These are phyloP conservation scores for Penicillium coprophilum DNA, from an alignment of 495 filamentous ascomycete genomes.

Conservation along the genomic window DNA sequence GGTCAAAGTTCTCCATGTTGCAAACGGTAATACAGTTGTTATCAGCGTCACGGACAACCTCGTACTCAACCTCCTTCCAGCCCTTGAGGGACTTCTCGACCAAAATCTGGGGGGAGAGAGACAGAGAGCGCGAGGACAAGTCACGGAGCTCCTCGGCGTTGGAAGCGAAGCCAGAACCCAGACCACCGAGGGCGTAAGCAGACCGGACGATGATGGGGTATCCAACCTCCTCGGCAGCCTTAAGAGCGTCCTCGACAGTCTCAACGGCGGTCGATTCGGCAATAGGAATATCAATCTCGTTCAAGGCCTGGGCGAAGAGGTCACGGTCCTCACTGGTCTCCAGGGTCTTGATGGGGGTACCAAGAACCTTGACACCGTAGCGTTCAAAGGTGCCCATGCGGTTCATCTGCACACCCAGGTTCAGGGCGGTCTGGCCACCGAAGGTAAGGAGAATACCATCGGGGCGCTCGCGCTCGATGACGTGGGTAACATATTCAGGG, in stretches of 20 bases:
- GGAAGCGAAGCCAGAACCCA: conserved; percentile 95
- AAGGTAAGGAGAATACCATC: conserved; percentile 97
- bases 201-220: conserved; percentile 98
- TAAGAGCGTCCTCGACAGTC: conserved; percentile 86
- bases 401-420: conserved; percentile 96
- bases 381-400: conserved; percentile 93
- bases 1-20: conserved; percentile 99
- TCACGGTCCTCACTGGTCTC: conserved; percentile 96
- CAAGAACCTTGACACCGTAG: conserved; percentile 90
- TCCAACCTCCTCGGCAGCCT: conserved; percentile 79
- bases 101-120: conserved; percentile 93
- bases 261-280: conserved; percentile 90
- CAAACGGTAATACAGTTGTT: conserved; percentile 99
- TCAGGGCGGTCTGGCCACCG: conserved; percentile 93
- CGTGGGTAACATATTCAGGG: conserved; percentile 94
- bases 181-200: conserved; percentile 91
- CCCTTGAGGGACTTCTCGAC: conserved; percentile 99
- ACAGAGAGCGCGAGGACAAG: conserved; percentile 87
- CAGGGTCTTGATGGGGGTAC: conserved; percentile 89
- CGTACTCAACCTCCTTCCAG: conserved; percentile 99
- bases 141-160: conserved; percentile 91
- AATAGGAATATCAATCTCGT: conserved; percentile 95
- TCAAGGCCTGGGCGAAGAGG: conserved; percentile 85
- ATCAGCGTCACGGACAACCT: conserved; percentile 88
- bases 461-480: conserved; percentile 86